A percentile compares a stretch with the other conserved stretches of the same genome.
Conservation (phyloP, 108 stramenopile species). For the Bacterosira constricta region DNA sequence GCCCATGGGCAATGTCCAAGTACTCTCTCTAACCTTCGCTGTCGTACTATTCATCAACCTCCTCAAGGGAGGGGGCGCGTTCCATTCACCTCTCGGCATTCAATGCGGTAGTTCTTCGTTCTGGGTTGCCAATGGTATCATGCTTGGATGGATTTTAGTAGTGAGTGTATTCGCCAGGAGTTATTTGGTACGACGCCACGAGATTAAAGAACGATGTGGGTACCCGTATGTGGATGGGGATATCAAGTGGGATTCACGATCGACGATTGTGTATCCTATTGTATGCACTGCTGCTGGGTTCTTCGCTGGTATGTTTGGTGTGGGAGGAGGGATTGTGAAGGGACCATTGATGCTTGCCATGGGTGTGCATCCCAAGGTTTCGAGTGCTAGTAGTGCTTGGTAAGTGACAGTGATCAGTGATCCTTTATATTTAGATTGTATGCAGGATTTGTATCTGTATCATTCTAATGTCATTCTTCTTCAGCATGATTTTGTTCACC, state of each 20-base stretch:
- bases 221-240: conserved; percentile 95
- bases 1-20: conserved; percentile 72
- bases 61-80: conserved; percentile 93
- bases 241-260: conserved; percentile 91
- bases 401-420: too few species aligned
- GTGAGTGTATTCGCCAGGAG: conserved; percentile 80
- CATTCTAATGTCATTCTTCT: too few species aligned
- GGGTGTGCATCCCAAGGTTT: conserved; percentile 94
- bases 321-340: conserved; percentile 94
- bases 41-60: conserved; percentile 92
- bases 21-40: conserved; percentile 69
- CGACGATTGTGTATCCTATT: conserved; percentile 87
- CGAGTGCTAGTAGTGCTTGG: conserved; percentile 86
- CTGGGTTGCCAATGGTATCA: conserved; percentile 89
- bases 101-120: conserved; percentile 87
- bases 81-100: conserved; percentile 89
- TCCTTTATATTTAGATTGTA: too few species aligned
- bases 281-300: conserved; percentile 92
- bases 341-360: conserved; percentile 95
- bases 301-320: conserved; percentile 96
- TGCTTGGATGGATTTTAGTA: conserved; percentile 83
- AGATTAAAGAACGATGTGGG: conserved; percentile 78
- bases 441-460: too few species aligned
- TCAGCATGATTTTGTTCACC: conserved; percentile 97
- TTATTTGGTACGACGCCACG: conserved; percentile 82